These are phyloP conservation scores for Pichia nanzhaoensis DNA, from an alignment of 805 yeast species.

Conservation along the genomic window DNA sequence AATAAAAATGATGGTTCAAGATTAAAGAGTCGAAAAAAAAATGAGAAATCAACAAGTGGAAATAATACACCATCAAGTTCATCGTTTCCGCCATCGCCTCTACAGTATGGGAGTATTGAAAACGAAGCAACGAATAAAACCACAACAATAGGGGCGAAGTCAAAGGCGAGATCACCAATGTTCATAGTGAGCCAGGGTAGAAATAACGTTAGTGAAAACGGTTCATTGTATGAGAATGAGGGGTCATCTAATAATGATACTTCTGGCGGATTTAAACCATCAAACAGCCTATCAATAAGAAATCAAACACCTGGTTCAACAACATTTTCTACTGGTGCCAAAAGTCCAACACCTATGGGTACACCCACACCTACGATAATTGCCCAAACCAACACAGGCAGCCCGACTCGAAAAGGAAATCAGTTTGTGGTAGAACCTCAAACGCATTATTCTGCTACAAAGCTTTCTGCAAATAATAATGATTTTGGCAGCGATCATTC, in stretches of 20 bases:
- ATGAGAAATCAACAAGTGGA: not conserved
- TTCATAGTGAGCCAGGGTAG: constrained; percentile 1
- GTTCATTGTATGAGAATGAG: not conserved
- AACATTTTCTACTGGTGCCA: not conserved
- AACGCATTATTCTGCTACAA: not conserved
- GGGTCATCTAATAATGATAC: not conserved
- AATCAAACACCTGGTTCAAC: not conserved
- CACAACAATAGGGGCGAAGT: not conserved
- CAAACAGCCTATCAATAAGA: not conserved
- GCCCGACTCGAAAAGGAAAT: not conserved
- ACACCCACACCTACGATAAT: not conserved
- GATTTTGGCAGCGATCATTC: not conserved
- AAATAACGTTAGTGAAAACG: not conserved
- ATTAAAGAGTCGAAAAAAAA: not conserved
- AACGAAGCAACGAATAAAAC: not conserved
- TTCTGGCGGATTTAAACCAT: not conserved
- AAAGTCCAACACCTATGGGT: constrained; percentile 1
- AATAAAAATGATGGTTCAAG: not conserved
- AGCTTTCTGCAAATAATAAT: not conserved
- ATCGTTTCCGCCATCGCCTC: constrained; percentile 3
- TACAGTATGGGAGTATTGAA: not conserved
- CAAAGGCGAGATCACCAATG: constrained; percentile 5
- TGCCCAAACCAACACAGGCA: not conserved
- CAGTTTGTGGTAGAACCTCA: not conserved
- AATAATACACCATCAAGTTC: not conserved